phyloP scores from a whole-genome alignment of 1,284 basidiomycete species.

The Malassezia arunalokei region DNA sequence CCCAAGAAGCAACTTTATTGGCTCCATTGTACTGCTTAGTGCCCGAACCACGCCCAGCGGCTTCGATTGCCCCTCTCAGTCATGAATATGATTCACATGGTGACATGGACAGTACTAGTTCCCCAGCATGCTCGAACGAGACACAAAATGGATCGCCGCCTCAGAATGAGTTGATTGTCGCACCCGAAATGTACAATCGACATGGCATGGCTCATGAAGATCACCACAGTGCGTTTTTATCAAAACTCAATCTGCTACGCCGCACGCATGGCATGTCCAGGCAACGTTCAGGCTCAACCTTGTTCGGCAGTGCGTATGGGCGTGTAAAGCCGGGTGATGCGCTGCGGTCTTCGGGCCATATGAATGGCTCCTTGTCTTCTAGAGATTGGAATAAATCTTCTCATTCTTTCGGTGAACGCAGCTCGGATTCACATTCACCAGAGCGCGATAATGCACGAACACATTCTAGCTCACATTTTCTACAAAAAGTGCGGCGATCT shows the following conservation, averaged over 20 bases:
- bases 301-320: not conserved
- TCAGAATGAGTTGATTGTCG: not conserved
- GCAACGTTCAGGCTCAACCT: not conserved
- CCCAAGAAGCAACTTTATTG: constrained; percentile 48
- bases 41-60: not conserved
- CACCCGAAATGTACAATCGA: not conserved
- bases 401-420: too few species aligned
- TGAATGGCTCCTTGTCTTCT: too few species aligned
- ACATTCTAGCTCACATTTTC: not conserved
- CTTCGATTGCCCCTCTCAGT: not conserved
- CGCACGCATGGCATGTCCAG: not conserved
- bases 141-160: not conserved
- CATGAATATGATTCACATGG: not conserved
- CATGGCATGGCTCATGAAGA: not conserved
- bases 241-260: not conserved
- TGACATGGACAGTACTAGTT: not conserved
- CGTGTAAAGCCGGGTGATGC: too few species aligned
- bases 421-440: too few species aligned
- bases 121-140: not conserved
- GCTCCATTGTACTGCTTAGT: not conserved
- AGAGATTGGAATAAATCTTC: too few species aligned
- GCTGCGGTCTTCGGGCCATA: too few species aligned
- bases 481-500: not conserved
- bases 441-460: too few species aligned
- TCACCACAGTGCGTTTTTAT: not conserved